phyloP scores from a whole-genome alignment of 441 rosid species.

The Corymbia calophylla region DNA sequence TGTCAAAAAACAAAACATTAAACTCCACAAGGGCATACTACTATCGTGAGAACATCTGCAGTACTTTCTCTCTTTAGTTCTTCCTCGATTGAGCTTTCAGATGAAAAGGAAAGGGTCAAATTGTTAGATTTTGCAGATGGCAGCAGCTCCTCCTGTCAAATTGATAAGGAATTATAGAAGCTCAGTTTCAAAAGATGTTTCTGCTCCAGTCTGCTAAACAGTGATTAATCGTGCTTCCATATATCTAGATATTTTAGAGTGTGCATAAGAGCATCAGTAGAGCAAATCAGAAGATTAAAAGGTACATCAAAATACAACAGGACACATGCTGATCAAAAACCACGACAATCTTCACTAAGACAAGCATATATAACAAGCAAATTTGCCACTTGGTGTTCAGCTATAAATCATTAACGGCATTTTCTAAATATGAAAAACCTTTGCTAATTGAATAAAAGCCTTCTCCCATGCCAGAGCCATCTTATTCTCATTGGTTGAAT shows the following conservation, averaged over 20 bases:
- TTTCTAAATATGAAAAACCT: conserved; percentile 25
- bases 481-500: conserved; percentile 39
- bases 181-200: background rate
- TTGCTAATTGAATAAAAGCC: conserved; percentile 53
- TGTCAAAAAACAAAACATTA: background rate
- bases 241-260: background rate
- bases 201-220: background rate
- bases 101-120: conserved; percentile 64
- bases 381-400: background rate
- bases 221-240: background rate
- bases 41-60: conserved; percentile 61
- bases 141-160: conserved; percentile 50
- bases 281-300: background rate
- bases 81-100: conserved; percentile 81
- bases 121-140: conserved; percentile 52
- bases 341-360: background rate
- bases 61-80: conserved; percentile 78
- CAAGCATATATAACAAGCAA: background rate
- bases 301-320: background rate
- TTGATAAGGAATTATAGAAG: background rate
- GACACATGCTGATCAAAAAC: background rate
- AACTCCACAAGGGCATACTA: conserved; percentile 23
- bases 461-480: conserved; percentile 78
- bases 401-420: background rate
- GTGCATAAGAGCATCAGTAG: background rate